Evolutionary conservation across 805 yeast species (phyloP), one percentile per base, ranked within the genome.

Genomic region (Blastobotrys robertii): DNA sequence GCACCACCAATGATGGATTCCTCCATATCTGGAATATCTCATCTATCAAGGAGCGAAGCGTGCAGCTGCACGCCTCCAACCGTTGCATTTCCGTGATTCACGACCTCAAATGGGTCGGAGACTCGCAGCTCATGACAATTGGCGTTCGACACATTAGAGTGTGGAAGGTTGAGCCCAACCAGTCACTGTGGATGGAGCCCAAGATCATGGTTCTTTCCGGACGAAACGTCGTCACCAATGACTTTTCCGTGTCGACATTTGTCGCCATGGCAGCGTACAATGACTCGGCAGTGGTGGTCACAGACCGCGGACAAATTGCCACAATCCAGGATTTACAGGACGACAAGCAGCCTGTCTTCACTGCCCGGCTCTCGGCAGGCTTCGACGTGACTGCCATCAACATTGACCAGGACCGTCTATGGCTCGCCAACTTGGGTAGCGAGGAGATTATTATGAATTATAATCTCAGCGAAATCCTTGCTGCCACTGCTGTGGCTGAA

Each of bases 1-100:
- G 90, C 0, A 62, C 74, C n/a, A 64, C 77, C 2, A 79, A 77
- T 50, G 92, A 82, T 56, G 86, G 88, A 1, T 79, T 69, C 44
- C 53, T 82, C 9, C 73, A 76, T 50, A 59, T 83, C 7, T 82
- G 90, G 88, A 66, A 58, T 38, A 53, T 72, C 10, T 44, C 45
- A 25, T 19, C 25, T 4, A 42, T 47, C n/a, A 35, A 41, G 7
- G 55, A 53, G 8, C 60, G 64, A 0, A 50, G 58, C 2, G 54
- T 66, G 4, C 53, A 54, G 3, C 63, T 76, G 28, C 55, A 60
- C 14, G 74, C 78, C 0, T 71, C 77, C 31, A 81, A 81, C 59
- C 69, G 75, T 51, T 81, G 87, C 55, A 74, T 82, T 1, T 72
- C 83, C 0, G 65, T 69, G 8, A 69, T 82, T 5, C 68, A 73